A percentile compares a stretch with the other conserved stretches of the same genome.
Evolutionary conservation across 768 basidiomycete genomes (phyloP).

Genomic region (Piloderma croceum): DNA sequence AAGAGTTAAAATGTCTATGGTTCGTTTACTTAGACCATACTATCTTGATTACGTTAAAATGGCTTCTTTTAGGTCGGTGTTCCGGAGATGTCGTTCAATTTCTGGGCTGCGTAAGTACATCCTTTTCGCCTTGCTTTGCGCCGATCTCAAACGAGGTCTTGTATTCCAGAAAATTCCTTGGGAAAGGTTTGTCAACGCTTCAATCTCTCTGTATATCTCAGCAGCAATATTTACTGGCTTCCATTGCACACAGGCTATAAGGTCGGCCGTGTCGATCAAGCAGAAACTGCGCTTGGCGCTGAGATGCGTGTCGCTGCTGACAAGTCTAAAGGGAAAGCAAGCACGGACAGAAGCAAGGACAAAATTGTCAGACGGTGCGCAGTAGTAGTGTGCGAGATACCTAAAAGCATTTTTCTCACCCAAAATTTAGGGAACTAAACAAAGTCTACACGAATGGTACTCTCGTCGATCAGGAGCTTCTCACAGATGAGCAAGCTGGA

Average conservation of each 20-base stretch:
- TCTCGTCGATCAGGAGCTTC: constrained; percentile 81
- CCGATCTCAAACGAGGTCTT: neutral
- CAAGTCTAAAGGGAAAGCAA: constrained; percentile 46
- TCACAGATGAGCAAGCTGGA: constrained; percentile 89
- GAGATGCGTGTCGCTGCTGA: constrained; percentile 88
- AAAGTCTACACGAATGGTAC: constrained; percentile 98
- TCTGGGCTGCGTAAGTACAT: constrained; percentile 84
- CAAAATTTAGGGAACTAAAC: constrained; percentile 64
- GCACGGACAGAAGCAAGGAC: constrained; percentile 54
- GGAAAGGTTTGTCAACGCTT: constrained; percentile 47
- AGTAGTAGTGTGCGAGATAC: neutral
- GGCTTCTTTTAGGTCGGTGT: constrained; percentile 72
- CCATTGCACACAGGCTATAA: constrained; percentile 65
- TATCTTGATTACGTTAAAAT: neutral
- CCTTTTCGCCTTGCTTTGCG: neutral
- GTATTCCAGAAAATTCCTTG: constrained; percentile 66
- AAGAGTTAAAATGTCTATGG: constrained; percentile 99
- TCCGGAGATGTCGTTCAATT: constrained; percentile 89
- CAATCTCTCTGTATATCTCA: neutral
- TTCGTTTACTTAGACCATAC: too few relatives aligned
- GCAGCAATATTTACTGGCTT: too few relatives aligned
- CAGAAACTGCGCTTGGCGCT: constrained; percentile 93
- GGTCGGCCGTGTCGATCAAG: constrained; percentile 94
- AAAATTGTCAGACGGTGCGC: constrained; percentile 82
- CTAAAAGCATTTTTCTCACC: constrained; percentile 1